Evolutionary conservation across 1,139 yeast genomes (phyloP).

Genomic region (Suhomyces coccinellae): DNA sequence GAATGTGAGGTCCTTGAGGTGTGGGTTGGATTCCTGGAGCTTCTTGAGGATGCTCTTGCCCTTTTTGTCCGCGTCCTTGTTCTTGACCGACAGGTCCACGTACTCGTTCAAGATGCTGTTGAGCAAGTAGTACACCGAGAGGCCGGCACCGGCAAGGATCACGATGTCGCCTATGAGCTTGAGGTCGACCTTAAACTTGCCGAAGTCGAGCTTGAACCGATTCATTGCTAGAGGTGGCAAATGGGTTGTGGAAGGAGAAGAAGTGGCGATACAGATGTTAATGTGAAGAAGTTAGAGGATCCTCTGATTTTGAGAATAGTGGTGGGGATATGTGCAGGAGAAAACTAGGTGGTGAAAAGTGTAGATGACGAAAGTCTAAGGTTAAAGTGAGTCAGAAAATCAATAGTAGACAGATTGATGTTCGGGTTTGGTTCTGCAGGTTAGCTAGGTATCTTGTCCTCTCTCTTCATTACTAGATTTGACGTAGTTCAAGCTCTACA

Average conservation of each 20-base stretch:
- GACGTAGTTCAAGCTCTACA: too few species aligned
- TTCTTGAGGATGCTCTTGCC: conserved; percentile 63
- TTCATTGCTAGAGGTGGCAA: conserved; percentile 24
- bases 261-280: too few species aligned
- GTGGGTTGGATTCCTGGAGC: conserved; percentile 60
- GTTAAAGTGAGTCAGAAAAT: too few species aligned
- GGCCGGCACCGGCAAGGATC: conserved; percentile 77
- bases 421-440: too few species aligned
- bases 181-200: conserved; percentile 51
- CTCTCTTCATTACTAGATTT: too few species aligned
- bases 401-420: too few species aligned
- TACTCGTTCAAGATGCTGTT: conserved; percentile 58
- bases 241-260: neutral
- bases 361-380: too few species aligned
- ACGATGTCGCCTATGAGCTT: conserved; percentile 65
- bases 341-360: too few species aligned
- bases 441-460: too few species aligned
- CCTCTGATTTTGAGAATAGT: conserved; percentile 1
- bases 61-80: conserved; percentile 66
- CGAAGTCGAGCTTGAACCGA: conserved; percentile 37
- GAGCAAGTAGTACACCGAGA: conserved; percentile 72
- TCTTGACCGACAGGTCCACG: conserved; percentile 52
- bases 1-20: conserved; percentile 52
- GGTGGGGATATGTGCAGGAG: too few species aligned
- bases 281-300: too few species aligned